Evolutionary conservation across 2,329 filamentous ascomycete species (phyloP).

Genomic region (Trichoderma harzianum): DNA sequence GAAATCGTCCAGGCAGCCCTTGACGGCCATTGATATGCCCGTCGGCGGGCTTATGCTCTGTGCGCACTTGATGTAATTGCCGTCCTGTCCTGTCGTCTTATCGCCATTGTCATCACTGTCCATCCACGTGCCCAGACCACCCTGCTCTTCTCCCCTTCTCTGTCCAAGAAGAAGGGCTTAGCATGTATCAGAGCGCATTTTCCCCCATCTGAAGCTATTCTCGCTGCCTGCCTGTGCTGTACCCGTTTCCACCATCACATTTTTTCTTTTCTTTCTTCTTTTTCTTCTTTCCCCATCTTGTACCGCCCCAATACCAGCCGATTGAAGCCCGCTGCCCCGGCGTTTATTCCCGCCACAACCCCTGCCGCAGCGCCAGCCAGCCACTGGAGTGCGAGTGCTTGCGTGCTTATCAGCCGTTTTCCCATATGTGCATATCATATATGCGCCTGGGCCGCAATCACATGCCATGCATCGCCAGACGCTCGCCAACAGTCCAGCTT

Average conservation of each 20-base stretch:
- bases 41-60: background rate
- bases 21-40: background rate
- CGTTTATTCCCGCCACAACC: background rate
- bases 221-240: background rate
- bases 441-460: conserved; percentile 23
- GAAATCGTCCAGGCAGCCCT: background rate
- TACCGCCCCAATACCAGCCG: background rate
- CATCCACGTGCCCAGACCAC: conserved; percentile 15
- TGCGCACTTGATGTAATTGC: background rate
- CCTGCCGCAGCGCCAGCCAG: background rate
- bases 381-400: conserved; percentile 1
- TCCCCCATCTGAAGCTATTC: background rate
- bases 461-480: conserved; percentile 23
- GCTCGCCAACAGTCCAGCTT: conserved; percentile 13
- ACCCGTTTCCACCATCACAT: background rate
- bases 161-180: background rate
- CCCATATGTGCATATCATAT: background rate
- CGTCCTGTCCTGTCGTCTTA: background rate
- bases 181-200: background rate
- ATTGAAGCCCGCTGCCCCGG: background rate
- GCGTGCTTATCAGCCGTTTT: conserved; percentile 7
- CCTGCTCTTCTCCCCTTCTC: background rate
- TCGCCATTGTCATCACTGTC: conserved; percentile 1
- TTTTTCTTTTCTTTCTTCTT: background rate
- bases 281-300: background rate